These are phyloP conservation scores for Lasiosphaeriaceae sp. DNA, from an alignment of 495 filamentous ascomycete genomes.

Conservation along the genomic window DNA sequence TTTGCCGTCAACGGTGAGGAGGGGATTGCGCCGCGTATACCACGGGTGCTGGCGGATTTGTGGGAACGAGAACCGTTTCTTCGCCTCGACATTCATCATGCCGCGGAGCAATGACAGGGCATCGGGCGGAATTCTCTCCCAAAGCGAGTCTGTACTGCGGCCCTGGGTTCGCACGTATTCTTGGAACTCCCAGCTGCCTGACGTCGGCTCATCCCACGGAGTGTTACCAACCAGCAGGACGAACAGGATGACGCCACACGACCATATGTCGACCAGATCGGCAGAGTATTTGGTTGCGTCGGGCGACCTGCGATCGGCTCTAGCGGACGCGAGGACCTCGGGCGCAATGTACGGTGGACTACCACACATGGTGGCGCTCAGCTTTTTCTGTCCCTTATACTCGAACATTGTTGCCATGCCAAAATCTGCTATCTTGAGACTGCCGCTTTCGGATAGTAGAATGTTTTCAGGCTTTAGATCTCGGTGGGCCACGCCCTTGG, in stretches of 20 bases:
- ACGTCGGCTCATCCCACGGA: conserved; percentile 91
- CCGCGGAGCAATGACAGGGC: conserved; percentile 83
- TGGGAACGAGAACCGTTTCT: conserved; percentile 74
- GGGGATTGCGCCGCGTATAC: conserved; percentile 81
- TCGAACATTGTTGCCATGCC: conserved; percentile 91
- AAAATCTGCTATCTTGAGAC: conserved; percentile 96
- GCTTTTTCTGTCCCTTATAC: conserved; percentile 74
- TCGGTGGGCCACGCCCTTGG: conserved; percentile 81
- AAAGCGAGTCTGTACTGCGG: conserved; percentile 77
- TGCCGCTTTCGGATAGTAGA: conserved; percentile 72
- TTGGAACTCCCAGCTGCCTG: conserved; percentile 73
- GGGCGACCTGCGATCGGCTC: conserved; percentile 38
- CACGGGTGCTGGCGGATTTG: conserved; percentile 92
- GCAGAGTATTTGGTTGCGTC: conserved; percentile 70
- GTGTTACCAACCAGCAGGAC: conserved; percentile 95
- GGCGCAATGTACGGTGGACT: conserved; percentile 97
- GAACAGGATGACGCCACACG: conserved; percentile 93
- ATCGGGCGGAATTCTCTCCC: conserved; percentile 73
- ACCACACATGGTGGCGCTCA: conserved; percentile 84
- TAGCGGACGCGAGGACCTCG: conserved; percentile 65
- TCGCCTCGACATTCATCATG: conserved; percentile 83
- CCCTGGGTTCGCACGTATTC: conserved; percentile 80
- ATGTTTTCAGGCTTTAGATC: conserved; percentile 94
- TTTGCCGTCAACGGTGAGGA: conserved; percentile 67
- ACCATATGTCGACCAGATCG: conserved; percentile 92